Evolutionary conservation across 169 alveolate genomes (phyloP), one percentile per base, ranked within the genome.

Genomic region (Neospora caninum): DNA sequence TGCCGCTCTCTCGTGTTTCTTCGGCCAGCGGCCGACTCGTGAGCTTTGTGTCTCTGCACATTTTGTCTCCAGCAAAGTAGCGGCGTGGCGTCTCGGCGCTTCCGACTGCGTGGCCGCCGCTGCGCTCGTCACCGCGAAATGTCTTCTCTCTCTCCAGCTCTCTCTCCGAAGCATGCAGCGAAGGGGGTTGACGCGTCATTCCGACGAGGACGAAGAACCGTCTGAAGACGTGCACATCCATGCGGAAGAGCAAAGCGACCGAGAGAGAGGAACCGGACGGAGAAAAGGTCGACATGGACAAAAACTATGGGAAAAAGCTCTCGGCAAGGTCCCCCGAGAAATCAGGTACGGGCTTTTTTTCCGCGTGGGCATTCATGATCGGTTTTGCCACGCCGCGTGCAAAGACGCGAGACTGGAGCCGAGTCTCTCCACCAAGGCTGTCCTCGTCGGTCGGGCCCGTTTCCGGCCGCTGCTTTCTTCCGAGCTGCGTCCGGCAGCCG

Each of bases 81-180:
- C 86, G 20, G 86, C 86, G 27, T 78, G 86, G 86, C 7, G 86
- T 1, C 86, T 42, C 6, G 89, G 69, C 13, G 69, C 69, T 2
- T 38, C 89, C 0, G 89, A 82, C 89, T 38, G 67, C 67, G 41
- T 39, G 6, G 89, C 89, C 39, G 64, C 64, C n/a, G 54, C 67
- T 22, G 89, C 89, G 9, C 67, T 82, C 34, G 89, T 41, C 34
- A 43, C 38, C n/a, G 89, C 89, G 41, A 82, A 82, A 29, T 29
- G 31, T 49, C 89, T 82, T 38, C 64, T 82, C 34, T 38, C 89
- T 27, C 67, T 82, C 9, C 89, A 82, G 69, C 18, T 42, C 39
- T 4, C 89, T 41, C 27, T 42, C 31, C 38, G 41, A 0, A 22
- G 89, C 38, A 2, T 22, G 89, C 89, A 22, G 53, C 1, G 20